Evolutionary conservation across 2,329 filamentous ascomycete genomes (phyloP).

Genomic region (Neoarthrinium moseri): DNA sequence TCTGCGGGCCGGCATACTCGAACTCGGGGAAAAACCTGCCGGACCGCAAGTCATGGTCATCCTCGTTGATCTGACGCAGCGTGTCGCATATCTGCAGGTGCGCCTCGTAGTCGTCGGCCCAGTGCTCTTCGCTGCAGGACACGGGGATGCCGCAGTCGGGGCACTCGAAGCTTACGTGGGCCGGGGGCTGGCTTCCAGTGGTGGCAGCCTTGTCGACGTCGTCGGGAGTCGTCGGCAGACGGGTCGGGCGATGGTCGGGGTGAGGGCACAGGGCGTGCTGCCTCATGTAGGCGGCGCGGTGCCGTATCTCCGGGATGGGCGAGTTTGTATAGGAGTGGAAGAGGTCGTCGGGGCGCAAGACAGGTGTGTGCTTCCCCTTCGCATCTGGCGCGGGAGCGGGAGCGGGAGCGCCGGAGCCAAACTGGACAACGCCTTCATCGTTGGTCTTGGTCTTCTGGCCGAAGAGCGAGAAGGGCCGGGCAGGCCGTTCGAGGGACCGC

Average conservation of each 20-base stretch:
- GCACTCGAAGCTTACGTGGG: constrained; percentile 90
- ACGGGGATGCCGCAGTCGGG: constrained; percentile 93
- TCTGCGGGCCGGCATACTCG: constrained; percentile 82
- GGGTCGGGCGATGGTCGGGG: constrained; percentile 77
- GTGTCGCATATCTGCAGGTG: constrained; percentile 93
- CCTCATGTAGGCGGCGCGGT: constrained; percentile 85
- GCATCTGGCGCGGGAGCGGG: constrained; percentile 15
- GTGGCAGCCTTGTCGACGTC: constrained; percentile 58
- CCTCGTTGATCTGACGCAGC: constrained; percentile 90
- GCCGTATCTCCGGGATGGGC: constrained; percentile 82
- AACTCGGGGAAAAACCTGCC: constrained; percentile 94
- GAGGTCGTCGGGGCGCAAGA: constrained; percentile 73
- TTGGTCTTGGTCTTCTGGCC: constrained; percentile 19
- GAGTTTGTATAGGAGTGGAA: constrained; percentile 92
- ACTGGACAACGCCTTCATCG: constrained; percentile 14
- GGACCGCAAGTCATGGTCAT: constrained; percentile 91
- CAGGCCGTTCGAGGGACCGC: constrained; percentile 1
- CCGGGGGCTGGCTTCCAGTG: constrained; percentile 61
- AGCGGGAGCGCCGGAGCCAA: constrained; percentile 15
- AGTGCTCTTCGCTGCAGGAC: constrained; percentile 92
- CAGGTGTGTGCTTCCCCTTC: constrained; percentile 19
- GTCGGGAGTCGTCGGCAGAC: constrained; percentile 63
- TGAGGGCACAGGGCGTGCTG: constrained; percentile 94
- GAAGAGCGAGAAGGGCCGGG: constrained; percentile 24
- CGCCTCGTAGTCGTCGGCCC: constrained; percentile 91